These are phyloP conservation scores for Tetrapyrgos nigripes DNA, from an alignment of 1,284 basidiomycete species.

Conservation along the genomic window DNA sequence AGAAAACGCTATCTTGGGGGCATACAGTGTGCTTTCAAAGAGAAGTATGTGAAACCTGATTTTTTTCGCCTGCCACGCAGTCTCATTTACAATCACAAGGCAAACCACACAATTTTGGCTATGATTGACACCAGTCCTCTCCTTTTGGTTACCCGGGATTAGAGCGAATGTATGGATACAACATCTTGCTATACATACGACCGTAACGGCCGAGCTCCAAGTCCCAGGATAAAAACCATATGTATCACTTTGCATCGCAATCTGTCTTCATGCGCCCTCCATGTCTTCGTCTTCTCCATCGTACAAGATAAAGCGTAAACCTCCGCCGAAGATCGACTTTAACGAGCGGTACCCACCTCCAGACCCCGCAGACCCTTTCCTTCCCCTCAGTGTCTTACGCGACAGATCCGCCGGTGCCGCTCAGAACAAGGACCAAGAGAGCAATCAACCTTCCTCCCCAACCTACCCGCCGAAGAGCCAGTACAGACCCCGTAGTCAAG, in stretches of 20 bases:
- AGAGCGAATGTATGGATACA: neutral
- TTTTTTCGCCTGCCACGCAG: too few species aligned
- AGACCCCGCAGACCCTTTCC: constrained; percentile 62
- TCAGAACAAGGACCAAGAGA: too few species aligned
- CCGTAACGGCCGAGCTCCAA: neutral
- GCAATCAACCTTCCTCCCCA: too few species aligned
- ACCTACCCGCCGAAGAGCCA: neutral
- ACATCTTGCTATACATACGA: neutral
- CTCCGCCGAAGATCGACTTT: constrained; percentile 48
- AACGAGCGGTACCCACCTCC: constrained; percentile 55
- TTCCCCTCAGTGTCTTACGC: constrained; percentile 56
- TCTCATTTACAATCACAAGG: neutral
- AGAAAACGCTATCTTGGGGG: neutral
- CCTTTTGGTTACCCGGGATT: neutral
- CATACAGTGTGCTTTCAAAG: too few species aligned
- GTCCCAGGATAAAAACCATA: neutral
- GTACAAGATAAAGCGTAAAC: constrained; percentile 51
- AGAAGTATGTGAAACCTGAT: too few species aligned
- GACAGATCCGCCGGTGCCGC: too few species aligned
- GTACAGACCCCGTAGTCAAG: neutral
- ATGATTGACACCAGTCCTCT: neutral
- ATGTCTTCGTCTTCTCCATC: constrained; percentile 8
- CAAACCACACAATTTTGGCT: neutral
- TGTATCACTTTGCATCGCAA: neutral
- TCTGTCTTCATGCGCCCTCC: neutral